Evolutionary conservation across 2,329 filamentous ascomycete species (phyloP).

Genomic region (Alternaria metachromatica): DNA sequence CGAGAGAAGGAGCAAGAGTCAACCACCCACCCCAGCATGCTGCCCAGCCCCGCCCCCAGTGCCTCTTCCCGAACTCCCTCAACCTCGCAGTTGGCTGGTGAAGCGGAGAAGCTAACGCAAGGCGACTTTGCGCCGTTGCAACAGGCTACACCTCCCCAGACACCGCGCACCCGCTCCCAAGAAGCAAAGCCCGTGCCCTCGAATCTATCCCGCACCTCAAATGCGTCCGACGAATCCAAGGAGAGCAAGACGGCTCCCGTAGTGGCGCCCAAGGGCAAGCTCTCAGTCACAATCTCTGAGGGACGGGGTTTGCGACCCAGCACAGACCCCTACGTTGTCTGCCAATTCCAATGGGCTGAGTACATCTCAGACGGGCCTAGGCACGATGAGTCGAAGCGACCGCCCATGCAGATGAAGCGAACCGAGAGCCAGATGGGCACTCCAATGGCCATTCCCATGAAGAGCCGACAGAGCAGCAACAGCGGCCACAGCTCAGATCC

Average conservation of each 20-base stretch:
- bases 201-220: slow-evolving; percentile 60
- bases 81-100: slow-evolving; percentile 69
- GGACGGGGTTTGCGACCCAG: slow-evolving; percentile 82
- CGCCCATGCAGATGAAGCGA: slow-evolving; percentile 62
- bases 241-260: slow-evolving; percentile 60
- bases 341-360: slow-evolving; percentile 95
- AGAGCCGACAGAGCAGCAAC: slow-evolving; percentile 94
- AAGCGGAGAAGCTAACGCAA: slow-evolving; percentile 88
- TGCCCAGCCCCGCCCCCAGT: slow-evolving; percentile 58
- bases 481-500: slow-evolving; percentile 74
- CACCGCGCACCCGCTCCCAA: slow-evolving; percentile 83
- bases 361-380: slow-evolving; percentile 89
- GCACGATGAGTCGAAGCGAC: slow-evolving; percentile 58
- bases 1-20: slow-evolving; percentile 35
- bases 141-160: slow-evolving; percentile 93
- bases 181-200: slow-evolving; percentile 55
- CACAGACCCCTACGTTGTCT: slow-evolving; percentile 92
- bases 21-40: slow-evolving; percentile 57
- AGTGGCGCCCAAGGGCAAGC: slow-evolving; percentile 80
- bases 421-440: slow-evolving; percentile 82
- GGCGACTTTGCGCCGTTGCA: slow-evolving; percentile 64
- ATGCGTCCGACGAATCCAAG: slow-evolving; percentile 52
- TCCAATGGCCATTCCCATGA: slow-evolving; percentile 95
- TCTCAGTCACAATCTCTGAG: slow-evolving; percentile 87
- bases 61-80: slow-evolving; percentile 56